Conservation (phyloP, 1,284 basidiomycete species). For the Fomitiporia mediterranea region DNA sequence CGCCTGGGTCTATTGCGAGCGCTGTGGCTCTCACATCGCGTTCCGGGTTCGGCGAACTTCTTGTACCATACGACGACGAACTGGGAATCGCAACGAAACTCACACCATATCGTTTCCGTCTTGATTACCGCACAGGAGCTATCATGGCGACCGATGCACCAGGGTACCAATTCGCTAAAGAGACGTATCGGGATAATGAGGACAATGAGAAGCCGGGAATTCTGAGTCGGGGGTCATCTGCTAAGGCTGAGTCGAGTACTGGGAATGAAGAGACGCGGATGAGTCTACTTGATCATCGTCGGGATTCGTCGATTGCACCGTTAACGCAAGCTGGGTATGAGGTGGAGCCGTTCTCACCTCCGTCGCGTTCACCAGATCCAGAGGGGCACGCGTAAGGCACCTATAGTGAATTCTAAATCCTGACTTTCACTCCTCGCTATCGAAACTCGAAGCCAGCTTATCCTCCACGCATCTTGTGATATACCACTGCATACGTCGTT, state of each 20-base stretch:
- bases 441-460: no score
- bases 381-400: background rate
- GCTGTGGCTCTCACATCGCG: conserved; percentile 51
- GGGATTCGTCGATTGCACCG: background rate
- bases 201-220: conserved; percentile 4
- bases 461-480: no score
- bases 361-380: background rate
- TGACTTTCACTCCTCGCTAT: no score
- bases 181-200: conserved; percentile 4
- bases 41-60: conserved; percentile 56
- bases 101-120: conserved; percentile 46
- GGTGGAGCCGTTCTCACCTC: conserved; percentile 17
- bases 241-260: background rate
- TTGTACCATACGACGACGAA: conserved; percentile 55
- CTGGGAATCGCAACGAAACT: conserved; percentile 43
- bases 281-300: background rate
- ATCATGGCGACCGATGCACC: conserved; percentile 47
- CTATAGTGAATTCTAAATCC: background rate
- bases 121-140: conserved; percentile 57
- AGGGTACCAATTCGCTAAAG: conserved; percentile 3
- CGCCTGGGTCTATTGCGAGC: conserved; percentile 57
- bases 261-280: background rate
- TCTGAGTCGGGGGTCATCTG: conserved; percentile 9
- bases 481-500: no score
- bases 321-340: conserved; percentile 12